Conservation (phyloP, 768 basidiomycete genomes). For the Hortiboletus flavorubellus region DNA sequence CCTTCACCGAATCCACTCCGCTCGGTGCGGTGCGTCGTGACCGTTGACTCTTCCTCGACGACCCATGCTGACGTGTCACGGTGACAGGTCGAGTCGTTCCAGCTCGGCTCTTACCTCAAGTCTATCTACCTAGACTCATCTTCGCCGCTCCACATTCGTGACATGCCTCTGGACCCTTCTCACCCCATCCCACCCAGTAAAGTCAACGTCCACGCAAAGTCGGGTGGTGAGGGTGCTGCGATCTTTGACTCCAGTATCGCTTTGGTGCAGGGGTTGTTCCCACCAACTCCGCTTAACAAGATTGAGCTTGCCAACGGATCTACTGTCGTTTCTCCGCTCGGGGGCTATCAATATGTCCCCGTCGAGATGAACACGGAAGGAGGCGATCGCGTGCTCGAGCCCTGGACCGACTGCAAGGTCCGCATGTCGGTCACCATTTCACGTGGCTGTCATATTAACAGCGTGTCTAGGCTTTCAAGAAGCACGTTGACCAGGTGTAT, state of each 20-base stretch:
- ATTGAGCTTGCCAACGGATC: conserved; percentile 77
- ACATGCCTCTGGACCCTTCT: conserved; percentile 56
- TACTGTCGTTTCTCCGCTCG: conserved; percentile 67
- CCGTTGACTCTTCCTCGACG: background rate
- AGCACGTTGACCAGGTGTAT: conserved; percentile 62
- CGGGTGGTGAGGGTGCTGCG: conserved; percentile 73
- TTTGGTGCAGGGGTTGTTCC: conserved; percentile 79
- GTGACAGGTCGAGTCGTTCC: conserved; percentile 61
- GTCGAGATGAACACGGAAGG: conserved; percentile 47
- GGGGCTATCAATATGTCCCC: conserved; percentile 85
- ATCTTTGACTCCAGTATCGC: conserved; percentile 85
- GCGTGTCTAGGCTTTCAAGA: conserved; percentile 52
- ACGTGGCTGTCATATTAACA: conserved; percentile 33
- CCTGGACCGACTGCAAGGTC: conserved; percentile 66
- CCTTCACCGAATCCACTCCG: conserved; percentile 68
- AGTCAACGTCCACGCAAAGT: conserved; percentile 76
- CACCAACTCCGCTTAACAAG: conserved; percentile 65
- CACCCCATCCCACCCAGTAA: conserved; percentile 61
- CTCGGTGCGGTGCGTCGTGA: conserved; percentile 60
- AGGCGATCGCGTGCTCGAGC: conserved; percentile 76
- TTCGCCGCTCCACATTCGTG: conserved; percentile 66
- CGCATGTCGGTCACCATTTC: conserved; percentile 29
- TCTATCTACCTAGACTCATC: conserved; percentile 62
- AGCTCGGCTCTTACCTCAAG: conserved; percentile 60
- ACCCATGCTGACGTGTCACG: conserved; percentile 5